Evolutionary conservation across 2,329 filamentous ascomycete genomes (phyloP), one percentile per base, ranked within the genome.

Genomic region (Achaetomium macrosporum): DNA sequence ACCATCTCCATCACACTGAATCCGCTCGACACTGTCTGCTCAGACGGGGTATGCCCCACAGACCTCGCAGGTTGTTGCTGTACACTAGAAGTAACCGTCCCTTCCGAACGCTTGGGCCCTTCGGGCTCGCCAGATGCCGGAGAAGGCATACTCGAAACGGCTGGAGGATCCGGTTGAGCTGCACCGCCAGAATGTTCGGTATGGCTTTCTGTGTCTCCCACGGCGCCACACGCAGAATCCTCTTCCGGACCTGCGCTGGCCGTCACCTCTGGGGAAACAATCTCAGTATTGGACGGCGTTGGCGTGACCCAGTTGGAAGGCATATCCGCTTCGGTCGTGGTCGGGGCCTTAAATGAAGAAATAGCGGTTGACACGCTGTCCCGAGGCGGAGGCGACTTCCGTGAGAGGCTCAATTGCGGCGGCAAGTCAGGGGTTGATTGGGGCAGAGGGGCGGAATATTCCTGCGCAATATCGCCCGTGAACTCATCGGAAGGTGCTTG

Each of bases 341-440:
- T 13, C 5, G 50, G 30, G 13, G 40, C 39, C 25, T 43, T 46
- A 19, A 20, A 40, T 31, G 52, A 41, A 46, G 44, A 17, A 37
- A 39, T 5, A 29, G 39, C 45, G 16, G 41, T 53, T 31, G 53
- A 49, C 7, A 45, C 16, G 15, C 25, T 31, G 42, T 39, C 47
- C 16, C 39, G 45, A n/a, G 30, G 45, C 29, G 48, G 47, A 13
- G 17, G 37, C 29, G 25, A 51, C 29, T 58, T 59, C 42, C 54
- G 59, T 39, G 45, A 47, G 16, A 59, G 42, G 1, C 54, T 59
- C 20, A 58, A 20, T 12, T 57, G 59, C 29, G 39, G 50, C 15
- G 54, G 51, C 15, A 59, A 5, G 19, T 58, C 57, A 11, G 50
- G 40, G 31, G 48, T 57, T 39, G 50, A 51, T 12, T 52, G 45